Conservation (phyloP, 2,329 filamentous ascomycete genomes). For the Beauveria pseudobassiana region DNA sequence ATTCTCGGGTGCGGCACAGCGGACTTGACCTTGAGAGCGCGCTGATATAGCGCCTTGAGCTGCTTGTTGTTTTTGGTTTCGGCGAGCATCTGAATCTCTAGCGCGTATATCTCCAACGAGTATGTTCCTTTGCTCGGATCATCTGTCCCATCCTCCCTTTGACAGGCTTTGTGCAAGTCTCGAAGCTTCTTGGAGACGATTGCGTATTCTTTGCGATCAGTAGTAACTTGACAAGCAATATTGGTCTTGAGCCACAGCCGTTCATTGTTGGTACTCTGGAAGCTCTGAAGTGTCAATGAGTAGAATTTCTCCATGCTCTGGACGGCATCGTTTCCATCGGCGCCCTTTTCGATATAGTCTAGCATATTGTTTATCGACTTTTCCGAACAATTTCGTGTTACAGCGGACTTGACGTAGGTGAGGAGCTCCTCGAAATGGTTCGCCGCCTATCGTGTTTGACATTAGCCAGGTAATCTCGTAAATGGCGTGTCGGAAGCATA, state of each 20-base stretch:
- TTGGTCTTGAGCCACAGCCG: slow-evolving; percentile 96
- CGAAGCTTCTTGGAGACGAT: slow-evolving; percentile 75
- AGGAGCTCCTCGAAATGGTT: slow-evolving; percentile 92
- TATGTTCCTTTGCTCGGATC: slow-evolving; percentile 96
- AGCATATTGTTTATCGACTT: slow-evolving; percentile 99
- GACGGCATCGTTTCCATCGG: slow-evolving; percentile 58
- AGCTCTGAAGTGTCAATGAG: slow-evolving; percentile 83
- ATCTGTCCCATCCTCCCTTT: slow-evolving; percentile 76
- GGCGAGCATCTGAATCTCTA: slow-evolving; percentile 98
- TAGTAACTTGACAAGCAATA: slow-evolving; percentile 81
- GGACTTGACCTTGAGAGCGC: slow-evolving; percentile 86
- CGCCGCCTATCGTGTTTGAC: slow-evolving; percentile 54
- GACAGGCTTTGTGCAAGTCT: slow-evolving; percentile 84
- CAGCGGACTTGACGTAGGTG: slow-evolving; percentile 93
- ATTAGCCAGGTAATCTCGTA: background rate
- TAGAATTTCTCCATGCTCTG: slow-evolving; percentile 93
- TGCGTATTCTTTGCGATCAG: slow-evolving; percentile 85
- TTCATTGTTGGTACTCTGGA: slow-evolving; percentile 97
- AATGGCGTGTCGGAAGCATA: slow-evolving; percentile 24
- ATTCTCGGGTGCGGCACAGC: slow-evolving; percentile 97
- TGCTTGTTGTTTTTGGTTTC: slow-evolving; percentile 97
- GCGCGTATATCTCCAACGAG: slow-evolving; percentile 86
- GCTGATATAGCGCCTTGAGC: slow-evolving; percentile 85
- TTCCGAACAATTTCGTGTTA: slow-evolving; percentile 96
- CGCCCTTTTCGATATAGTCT: slow-evolving; percentile 92